These are phyloP conservation scores for Obba rivulosa DNA, from an alignment of 768 basidiomycete genomes.

Conservation along the genomic window DNA sequence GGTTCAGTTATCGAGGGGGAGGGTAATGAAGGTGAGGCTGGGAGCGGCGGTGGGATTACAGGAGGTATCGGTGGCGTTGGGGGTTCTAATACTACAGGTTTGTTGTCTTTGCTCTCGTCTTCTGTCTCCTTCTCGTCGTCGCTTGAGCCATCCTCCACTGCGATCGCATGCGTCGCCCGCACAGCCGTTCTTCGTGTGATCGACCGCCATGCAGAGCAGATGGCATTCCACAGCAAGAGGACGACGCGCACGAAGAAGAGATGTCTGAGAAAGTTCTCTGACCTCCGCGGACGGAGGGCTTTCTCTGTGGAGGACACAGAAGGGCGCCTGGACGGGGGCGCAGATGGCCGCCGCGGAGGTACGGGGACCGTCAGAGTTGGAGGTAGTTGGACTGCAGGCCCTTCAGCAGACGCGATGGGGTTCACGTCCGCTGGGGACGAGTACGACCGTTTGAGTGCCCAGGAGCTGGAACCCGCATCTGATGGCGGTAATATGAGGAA, in stretches of 20 bases:
- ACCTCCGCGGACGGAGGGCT: conserved; percentile 12
- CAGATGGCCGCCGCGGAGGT: conserved; percentile 5
- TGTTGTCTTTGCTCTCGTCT: conserved; percentile 29
- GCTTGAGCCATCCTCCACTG: conserved; percentile 24
- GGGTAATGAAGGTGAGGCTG: conserved; percentile 12
- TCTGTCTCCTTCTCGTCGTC: conserved; percentile 31
- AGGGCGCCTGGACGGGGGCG: conserved; percentile 17
- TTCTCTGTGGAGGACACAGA: conserved; percentile 23
- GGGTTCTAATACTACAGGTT: conserved; percentile 21
- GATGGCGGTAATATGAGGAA: conserved; percentile 37
- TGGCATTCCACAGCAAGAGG: conserved; percentile 61
- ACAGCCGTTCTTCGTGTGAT: conserved; percentile 18
- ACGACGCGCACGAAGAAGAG: conserved; percentile 71
- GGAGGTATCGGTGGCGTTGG: conserved; percentile 18
- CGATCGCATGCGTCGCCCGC: conserved; percentile 17
- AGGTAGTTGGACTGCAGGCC: background rate
- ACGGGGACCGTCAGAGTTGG: conserved; percentile 7
- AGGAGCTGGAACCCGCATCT: conserved; percentile 21
- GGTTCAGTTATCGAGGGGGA: conserved; percentile 18
- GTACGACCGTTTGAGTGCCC: conserved; percentile 49
- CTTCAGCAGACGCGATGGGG: conserved; percentile 6
- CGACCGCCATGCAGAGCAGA: conserved; percentile 60
- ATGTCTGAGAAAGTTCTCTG: conserved; percentile 31
- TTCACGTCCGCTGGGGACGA: conserved; percentile 56
- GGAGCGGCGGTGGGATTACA: conserved; percentile 23